Conservation (phyloP, 345 rosid genomes). For the Populus euphratica region DNA sequence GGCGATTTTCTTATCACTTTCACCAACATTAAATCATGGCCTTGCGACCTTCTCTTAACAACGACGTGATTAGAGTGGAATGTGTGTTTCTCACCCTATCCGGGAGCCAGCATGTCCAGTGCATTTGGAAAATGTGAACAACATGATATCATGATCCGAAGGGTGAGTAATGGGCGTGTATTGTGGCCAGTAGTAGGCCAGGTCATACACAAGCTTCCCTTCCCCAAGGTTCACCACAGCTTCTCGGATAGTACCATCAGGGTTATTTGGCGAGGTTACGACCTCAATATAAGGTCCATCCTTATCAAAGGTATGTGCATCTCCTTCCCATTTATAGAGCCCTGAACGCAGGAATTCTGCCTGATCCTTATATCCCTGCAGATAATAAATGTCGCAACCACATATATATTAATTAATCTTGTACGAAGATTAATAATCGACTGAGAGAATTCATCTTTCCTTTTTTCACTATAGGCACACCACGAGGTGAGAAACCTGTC, state of each 20-base stretch:
- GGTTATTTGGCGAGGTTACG: constrained; percentile 78
- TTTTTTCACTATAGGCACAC: not conserved
- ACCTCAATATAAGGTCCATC: constrained; percentile 64
- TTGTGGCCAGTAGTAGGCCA: constrained; percentile 93
- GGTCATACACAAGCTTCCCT: constrained; percentile 67
- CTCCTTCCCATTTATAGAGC: constrained; percentile 83
- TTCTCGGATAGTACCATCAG: constrained; percentile 64
- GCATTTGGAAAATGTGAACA: constrained; percentile 86
- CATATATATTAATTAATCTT: not conserved
- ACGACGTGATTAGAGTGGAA: not conserved
- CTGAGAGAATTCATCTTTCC: not conserved
- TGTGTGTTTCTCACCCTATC: constrained; percentile 54
- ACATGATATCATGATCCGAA: constrained; percentile 71
- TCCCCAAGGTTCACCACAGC: constrained; percentile 62
- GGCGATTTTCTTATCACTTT: not conserved
- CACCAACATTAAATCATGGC: not conserved
- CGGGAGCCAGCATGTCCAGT: constrained; percentile 95
- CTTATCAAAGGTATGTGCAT: constrained; percentile 54
- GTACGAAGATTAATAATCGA: not conserved
- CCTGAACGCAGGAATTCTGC: constrained; percentile 51
- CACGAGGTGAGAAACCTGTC: not conserved
- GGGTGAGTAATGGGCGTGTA: constrained; percentile 60
- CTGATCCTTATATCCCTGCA: constrained; percentile 62
- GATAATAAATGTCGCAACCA: not conserved
- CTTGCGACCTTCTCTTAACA: not conserved